phyloP scores from a whole-genome alignment of 169 alveolate genomes.

The Eimeria necatrix region DNA sequence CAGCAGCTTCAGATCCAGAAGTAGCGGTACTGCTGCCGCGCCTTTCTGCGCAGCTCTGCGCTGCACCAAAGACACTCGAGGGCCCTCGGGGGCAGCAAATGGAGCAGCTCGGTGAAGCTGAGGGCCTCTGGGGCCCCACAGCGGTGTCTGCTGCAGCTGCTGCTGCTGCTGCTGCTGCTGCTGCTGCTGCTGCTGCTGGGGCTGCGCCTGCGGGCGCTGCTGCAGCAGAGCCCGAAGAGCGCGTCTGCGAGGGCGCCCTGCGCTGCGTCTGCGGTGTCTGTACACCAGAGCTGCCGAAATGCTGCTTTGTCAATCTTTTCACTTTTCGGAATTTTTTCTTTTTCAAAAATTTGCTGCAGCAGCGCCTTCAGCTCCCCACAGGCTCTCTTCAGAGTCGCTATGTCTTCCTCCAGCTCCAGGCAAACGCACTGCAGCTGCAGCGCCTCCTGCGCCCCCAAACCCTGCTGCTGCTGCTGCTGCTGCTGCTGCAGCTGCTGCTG shows the following conservation, averaged over 20 bases:
- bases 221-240: neutral
- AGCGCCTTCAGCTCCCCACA: constrained; percentile 38
- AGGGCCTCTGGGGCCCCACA: neutral
- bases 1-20: neutral
- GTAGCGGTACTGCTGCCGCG: constrained; percentile 15
- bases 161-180: constrained; percentile 55
- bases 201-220: neutral
- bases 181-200: constrained; percentile 9
- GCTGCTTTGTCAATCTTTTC: neutral
- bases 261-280: neutral
- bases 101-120: neutral
- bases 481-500: neutral
- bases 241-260: neutral
- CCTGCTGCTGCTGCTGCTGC: constrained; percentile 5
- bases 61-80: constrained; percentile 36
- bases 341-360: neutral
- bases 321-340: neutral
- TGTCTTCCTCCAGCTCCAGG: constrained; percentile 7
- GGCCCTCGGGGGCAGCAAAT: constrained; percentile 50
- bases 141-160: neutral
- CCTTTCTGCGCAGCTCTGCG: constrained; percentile 38
- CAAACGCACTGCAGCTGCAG: constrained; percentile 10
- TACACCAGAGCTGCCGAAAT: neutral
- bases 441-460: neutral
- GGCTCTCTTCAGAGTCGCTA: neutral